Base-by-base conservation (phyloP, 257 asterid species). In the Ajuga chamaepitys region DNA sequence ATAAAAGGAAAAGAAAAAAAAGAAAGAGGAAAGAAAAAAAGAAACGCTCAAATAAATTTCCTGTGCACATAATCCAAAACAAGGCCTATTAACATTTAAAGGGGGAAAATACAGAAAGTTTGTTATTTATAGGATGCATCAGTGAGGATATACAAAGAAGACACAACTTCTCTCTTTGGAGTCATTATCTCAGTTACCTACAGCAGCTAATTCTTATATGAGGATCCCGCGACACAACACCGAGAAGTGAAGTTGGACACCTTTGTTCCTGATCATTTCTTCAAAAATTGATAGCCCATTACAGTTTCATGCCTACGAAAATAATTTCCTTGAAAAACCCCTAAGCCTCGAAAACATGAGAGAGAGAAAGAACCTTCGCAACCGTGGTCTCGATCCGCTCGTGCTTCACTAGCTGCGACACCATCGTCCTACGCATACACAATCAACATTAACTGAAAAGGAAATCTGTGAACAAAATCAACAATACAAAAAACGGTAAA, bases 321-420 rank as follows among this genome's bases (percentile, higher is more conserved):
- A n/a, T n/a, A n/a, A n/a, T n/a, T n/a, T n/a, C 74, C 80, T 51
- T 16, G 4, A 50, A 28, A 58, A 67, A 70, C 45, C 69, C 79
- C 59, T 18, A 35, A 44, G 25, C 25, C 9, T 6, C 41, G 45
- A 47, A 17, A 44, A 17, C n/a, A 11, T 30, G 40, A 14, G 61
- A 5, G n/a, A 18, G 32, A 34, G n/a, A n/a, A n/a, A n/a, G n/a
- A n/a, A 73, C 98, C 93, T 93, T 93, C 3, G 97, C 87, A 50
- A 87, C 85, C 10, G 96, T 93, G 58, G 98, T 93, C 78, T 93
- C 98, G 50, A 89, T 89, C 3, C 96, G 88, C 74, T 93, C 98
- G 64, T 93, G 98, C 81, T 89, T 81, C 75, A 93, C 94, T 46
- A 93, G 77, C 74, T 93, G 97, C 21, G 98, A 93, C 6, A 87